Percentiles rank a stretch among this genome's conserved stretches.
Conservation (phyloP, 177 flowering plant species). For the Vitis hybrid region DNA sequence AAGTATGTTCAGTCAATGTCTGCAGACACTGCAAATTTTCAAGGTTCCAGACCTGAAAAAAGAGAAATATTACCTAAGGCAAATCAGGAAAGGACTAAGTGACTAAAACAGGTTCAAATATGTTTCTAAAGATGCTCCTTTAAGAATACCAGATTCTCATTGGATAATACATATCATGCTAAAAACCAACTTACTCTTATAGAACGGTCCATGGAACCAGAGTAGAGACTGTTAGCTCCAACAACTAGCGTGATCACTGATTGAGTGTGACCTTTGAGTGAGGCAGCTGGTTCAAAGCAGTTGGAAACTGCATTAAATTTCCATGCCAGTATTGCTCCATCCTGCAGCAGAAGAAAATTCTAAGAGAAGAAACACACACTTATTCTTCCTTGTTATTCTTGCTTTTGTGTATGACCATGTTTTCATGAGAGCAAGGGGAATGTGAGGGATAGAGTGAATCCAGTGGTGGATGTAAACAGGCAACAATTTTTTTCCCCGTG, state of each 20-base stretch:
- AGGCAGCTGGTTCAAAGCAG: conserved; percentile 81
- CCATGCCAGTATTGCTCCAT: conserved; percentile 89
- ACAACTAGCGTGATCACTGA: conserved; percentile 84
- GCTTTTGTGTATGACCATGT: too few species aligned
- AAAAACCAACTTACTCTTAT: conserved; percentile 59
- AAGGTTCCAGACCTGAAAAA: conserved; percentile 86
- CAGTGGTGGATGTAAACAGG: too few species aligned
- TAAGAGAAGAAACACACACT: neutral
- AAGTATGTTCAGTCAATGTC: conserved; percentile 66
- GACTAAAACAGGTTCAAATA: neutral
- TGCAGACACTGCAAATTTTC: conserved; percentile 84
- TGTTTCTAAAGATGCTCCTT: neutral
- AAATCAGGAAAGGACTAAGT: conserved; percentile 1
- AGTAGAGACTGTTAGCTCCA: conserved; percentile 85
- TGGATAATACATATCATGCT: neutral
- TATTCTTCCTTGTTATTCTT: neutral
- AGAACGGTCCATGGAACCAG: conserved; percentile 92
- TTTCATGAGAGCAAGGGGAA: too few species aligned
- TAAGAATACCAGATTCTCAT: neutral
- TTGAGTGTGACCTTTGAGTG: conserved; percentile 66
- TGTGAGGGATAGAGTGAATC: too few species aligned
- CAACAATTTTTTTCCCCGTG: too few species aligned
- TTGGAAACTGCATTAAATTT: conserved; percentile 62
- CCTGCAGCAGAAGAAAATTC: conserved; percentile 46
- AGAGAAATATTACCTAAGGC: conserved; percentile 5